Conservation (phyloP, 2,329 filamentous ascomycete genomes). For the Parastagonospora avenae region DNA sequence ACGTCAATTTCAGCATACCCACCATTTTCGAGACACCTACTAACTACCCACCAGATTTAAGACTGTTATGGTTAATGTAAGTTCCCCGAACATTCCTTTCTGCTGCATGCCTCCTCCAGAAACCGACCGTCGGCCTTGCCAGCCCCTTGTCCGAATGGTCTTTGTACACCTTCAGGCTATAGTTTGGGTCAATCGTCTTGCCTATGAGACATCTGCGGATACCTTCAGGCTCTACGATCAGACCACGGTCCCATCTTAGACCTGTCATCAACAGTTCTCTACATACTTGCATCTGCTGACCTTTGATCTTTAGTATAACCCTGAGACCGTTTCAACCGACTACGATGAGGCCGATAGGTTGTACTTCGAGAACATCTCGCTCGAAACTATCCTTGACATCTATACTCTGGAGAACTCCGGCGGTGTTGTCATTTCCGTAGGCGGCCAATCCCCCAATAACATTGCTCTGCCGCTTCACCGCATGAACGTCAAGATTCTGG, state of each 20-base stretch:
- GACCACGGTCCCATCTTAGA: no score
- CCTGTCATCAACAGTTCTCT: no score
- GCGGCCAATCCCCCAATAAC: slow-evolving; percentile 97
- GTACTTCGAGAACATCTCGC: slow-evolving; percentile 88
- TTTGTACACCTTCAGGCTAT: no score
- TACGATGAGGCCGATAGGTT: slow-evolving; percentile 93
- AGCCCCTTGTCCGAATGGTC: no score
- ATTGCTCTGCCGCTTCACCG: slow-evolving; percentile 89
- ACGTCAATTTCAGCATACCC: no score
- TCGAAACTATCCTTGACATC: slow-evolving; percentile 73
- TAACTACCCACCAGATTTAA: slow-evolving; percentile 61
- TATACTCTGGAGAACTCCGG: slow-evolving; percentile 83
- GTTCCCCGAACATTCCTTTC: background rate
- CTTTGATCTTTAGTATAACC: slow-evolving; percentile 65
- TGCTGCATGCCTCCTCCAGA: no score
- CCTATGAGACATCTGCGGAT: no score
- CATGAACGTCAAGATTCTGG: slow-evolving; percentile 87
- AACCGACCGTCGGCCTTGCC: no score
- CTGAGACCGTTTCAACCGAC: slow-evolving; percentile 87
- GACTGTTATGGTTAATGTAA: slow-evolving; percentile 87
- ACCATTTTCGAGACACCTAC: no score
- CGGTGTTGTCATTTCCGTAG: slow-evolving; percentile 93
- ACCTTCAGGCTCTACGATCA: no score
- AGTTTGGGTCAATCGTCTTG: no score
- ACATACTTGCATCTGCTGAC: background rate